These are phyloP conservation scores for Agaricus blazei DNA, from an alignment of 768 basidiomycete species.

Conservation along the genomic window DNA sequence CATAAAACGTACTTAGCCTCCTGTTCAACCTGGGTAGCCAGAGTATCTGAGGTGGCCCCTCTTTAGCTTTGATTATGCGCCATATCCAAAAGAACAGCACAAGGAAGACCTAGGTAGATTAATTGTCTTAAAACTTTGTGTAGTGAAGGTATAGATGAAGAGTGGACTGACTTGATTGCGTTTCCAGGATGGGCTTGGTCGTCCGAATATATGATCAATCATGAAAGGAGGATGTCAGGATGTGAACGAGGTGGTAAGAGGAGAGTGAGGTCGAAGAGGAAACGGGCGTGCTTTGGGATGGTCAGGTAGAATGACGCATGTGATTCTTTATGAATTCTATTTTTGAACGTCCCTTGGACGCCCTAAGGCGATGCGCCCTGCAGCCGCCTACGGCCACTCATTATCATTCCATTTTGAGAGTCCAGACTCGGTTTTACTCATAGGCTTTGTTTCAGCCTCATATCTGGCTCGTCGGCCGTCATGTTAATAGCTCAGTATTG, in stretches of 20 bases:
- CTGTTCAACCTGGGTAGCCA: conserved; percentile 59
- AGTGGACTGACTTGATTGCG: conserved; percentile 58
- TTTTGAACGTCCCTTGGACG: too few species aligned
- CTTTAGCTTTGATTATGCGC: conserved; percentile 63
- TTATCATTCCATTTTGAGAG: too few species aligned
- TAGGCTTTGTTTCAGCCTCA: too few species aligned
- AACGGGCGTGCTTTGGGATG: not conserved
- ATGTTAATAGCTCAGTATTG: too few species aligned
- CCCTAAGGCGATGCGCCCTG: too few species aligned
- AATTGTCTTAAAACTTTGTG: too few species aligned
- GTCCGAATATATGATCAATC: conserved; percentile 91
- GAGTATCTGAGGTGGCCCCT: conserved; percentile 59
- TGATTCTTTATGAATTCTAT: not conserved
- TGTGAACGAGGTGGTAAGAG: not conserved
- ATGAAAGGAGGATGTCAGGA: conserved; percentile 32
- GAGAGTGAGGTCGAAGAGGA: too few species aligned
- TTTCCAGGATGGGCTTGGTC: conserved; percentile 88
- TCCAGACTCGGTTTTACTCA: too few species aligned
- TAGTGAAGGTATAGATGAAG: not conserved
- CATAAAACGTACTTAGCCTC: conserved; percentile 44
- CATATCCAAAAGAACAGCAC: conserved; percentile 92
- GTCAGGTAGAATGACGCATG: not conserved
- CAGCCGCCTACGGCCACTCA: too few species aligned
- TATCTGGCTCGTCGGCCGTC: too few species aligned
- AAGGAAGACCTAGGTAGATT: conserved; percentile 63